phyloP scores from a whole-genome alignment of 495 filamentous ascomycete genomes.

The Penicillium antarcticum region DNA sequence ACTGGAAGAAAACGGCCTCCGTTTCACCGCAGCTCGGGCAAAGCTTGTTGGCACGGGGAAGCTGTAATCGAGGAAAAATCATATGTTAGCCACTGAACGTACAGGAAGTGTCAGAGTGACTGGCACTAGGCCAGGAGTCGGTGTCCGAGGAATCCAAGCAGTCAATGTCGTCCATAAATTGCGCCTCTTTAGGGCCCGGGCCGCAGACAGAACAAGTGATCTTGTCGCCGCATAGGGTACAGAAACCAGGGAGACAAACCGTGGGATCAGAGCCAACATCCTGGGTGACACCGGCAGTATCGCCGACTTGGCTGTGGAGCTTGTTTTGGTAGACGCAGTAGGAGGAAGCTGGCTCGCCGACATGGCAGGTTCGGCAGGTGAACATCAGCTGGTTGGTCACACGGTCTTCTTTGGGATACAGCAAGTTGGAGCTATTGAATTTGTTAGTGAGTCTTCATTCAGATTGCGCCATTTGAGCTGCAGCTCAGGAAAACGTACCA shows the following conservation, averaged over 20 bases:
- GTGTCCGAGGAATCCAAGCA: constrained; percentile 6
- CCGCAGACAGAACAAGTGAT: constrained; percentile 49
- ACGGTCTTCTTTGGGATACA: constrained; percentile 92
- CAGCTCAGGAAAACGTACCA: constrained; percentile 54
- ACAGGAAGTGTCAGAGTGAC: constrained; percentile 5
- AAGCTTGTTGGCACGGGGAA: constrained; percentile 76
- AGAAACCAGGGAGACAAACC: constrained; percentile 68
- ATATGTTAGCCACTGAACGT: constrained; percentile 45
- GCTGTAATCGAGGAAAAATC: constrained; percentile 50
- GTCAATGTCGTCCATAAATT: not conserved
- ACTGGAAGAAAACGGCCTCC: constrained; percentile 97
- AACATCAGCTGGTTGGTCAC: constrained; percentile 62
- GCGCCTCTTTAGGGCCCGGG: not conserved
- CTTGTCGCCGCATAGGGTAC: constrained; percentile 50
- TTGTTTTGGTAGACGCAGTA: constrained; percentile 91
- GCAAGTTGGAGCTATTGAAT: constrained; percentile 75
- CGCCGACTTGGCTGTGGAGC: constrained; percentile 81
- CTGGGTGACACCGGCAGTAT: constrained; percentile 95
- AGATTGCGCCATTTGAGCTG: not conserved
- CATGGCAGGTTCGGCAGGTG: constrained; percentile 88
- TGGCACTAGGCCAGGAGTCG: constrained; percentile 4
- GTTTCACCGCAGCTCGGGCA: constrained; percentile 82
- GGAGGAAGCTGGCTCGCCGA: constrained; percentile 76
- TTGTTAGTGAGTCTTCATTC: constrained; percentile 9
- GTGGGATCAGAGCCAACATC: constrained; percentile 96